Evolutionary conservation across 305 asterid genomes (phyloP), one percentile per base, ranked within the genome.

Genomic region (Rubia tinctorum): DNA sequence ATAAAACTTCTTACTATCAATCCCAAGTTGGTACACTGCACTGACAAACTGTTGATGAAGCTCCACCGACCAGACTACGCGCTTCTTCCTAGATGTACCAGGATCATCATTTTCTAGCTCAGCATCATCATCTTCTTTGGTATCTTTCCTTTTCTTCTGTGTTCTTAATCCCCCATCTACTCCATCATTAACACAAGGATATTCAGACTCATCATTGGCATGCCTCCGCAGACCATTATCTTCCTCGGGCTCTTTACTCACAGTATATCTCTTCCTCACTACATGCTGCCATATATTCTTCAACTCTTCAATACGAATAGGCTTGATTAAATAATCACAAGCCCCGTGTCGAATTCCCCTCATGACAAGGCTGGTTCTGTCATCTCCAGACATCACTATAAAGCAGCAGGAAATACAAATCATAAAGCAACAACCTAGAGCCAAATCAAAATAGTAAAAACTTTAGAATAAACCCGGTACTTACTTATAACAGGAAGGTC

Each of bases 11-110:
- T 73, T 92, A 92, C 97, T 90, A 43, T 90, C 93, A 78, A 90
- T 88, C 40, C 96, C 97, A 7, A 92, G 89, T 78, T 90, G 97
- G 82, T 92, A 86, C 63, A 92, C 98, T 7, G 96, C 96, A 69
- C 82, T 59, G 76, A 90, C 97, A 72, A 92, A 92, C 77, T 92
- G 93, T 85, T 89, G 93, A 85, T 92, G 98, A 74, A 92, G 94
- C 87, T 92, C 97, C 71, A 90, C 89, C 6, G 98, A 92, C 98
- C 97, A 92, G 72, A 92, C 98, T 15, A 90, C 97, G 17, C 98
- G 98, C 63, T 96, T 92, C 79, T 89, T 92, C 84, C 90, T 92
- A n/a, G 86, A 43, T 30, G 87, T 51, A 64, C 82, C 39, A 37
- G 88, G 83, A 62, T 92, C 96, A 71, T 91, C 96, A 80, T 76